Evolutionary conservation across 441 rosid genomes (phyloP).

Genomic region (Syzygium malaccense): DNA sequence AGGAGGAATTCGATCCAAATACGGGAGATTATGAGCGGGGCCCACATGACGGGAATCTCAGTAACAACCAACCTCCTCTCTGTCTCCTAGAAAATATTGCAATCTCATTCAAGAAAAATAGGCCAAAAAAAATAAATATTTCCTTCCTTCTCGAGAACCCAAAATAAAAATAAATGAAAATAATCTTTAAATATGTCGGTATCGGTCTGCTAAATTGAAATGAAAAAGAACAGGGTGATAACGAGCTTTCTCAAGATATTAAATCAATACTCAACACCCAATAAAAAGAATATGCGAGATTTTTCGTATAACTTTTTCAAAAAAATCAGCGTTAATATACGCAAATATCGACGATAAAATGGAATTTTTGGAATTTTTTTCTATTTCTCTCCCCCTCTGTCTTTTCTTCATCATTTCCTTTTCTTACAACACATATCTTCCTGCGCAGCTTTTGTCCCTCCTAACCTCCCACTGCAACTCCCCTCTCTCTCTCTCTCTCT

Average conservation of each 20-base stretch:
- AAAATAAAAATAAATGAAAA: background rate
- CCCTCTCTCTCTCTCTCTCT: background rate
- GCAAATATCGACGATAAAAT: too few species aligned
- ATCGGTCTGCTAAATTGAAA: background rate
- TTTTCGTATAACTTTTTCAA: background rate
- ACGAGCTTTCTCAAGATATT: background rate
- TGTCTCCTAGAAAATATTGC: background rate
- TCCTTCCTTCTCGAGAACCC: background rate
- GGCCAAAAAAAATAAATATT: too few species aligned
- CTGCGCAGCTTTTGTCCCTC: background rate
- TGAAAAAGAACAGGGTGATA: background rate
- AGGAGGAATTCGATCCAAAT: background rate
- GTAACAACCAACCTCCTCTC: slow-evolving; percentile 8
- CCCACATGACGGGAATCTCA: slow-evolving; percentile 12
- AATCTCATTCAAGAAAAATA: background rate
- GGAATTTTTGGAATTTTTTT: too few species aligned
- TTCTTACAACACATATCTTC: background rate
- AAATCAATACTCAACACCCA: background rate
- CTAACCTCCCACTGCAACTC: background rate
- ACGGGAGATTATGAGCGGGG: slow-evolving; percentile 12
- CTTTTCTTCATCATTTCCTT: background rate
- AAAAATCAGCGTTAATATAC: too few species aligned
- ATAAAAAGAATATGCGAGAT: background rate
- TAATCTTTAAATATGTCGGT: background rate
- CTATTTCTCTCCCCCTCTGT: fast-evolving